phyloP scores from a whole-genome alignment of 192 early-diverging fungal genomes.

The Fimicolochytrium jonesii region DNA sequence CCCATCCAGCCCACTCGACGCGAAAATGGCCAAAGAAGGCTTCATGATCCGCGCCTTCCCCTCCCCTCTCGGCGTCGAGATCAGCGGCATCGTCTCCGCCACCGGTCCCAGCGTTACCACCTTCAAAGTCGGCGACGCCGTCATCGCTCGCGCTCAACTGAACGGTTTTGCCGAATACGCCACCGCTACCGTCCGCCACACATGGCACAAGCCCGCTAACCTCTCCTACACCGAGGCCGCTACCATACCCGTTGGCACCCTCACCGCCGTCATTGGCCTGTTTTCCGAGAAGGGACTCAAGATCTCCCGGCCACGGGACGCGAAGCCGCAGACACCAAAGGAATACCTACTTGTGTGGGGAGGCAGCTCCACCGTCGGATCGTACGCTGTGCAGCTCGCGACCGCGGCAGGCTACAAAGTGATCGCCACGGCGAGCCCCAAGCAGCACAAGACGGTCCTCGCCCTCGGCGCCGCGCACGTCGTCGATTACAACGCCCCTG shows the following conservation, averaged over 20 bases:
- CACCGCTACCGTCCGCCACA: neutral
- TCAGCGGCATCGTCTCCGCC: slow-evolving; percentile 8
- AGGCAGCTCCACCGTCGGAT: slow-evolving; percentile 11
- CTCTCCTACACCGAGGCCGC: slow-evolving; percentile 20
- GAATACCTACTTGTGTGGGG: slow-evolving; percentile 24
- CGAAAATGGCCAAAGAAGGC: slow-evolving; percentile 8
- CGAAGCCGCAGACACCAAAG: neutral
- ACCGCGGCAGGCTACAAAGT: slow-evolving; percentile 20
- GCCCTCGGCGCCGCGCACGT: neutral
- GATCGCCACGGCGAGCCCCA: slow-evolving; percentile 17
- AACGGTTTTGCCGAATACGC: slow-evolving; percentile 17
- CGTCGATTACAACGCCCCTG: slow-evolving; percentile 6
- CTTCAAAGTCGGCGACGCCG: slow-evolving; percentile 17
- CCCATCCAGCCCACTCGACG: slow-evolving; percentile 1
- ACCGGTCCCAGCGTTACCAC: slow-evolving; percentile 11
- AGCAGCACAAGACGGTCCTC: neutral
- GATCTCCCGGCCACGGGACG: slow-evolving; percentile 8
- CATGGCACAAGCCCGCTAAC: slow-evolving; percentile 15
- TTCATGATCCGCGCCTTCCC: slow-evolving; percentile 12
- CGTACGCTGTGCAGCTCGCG: slow-evolving; percentile 25
- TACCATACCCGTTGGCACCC: neutral
- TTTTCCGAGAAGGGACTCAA: slow-evolving; percentile 20
- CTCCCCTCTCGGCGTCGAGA: slow-evolving; percentile 18
- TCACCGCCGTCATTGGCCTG: slow-evolving; percentile 12
- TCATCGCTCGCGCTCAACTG: neutral